Evolutionary conservation across 129 eudicot species (phyloP).

Genomic region (Centaurea solstitialis): DNA sequence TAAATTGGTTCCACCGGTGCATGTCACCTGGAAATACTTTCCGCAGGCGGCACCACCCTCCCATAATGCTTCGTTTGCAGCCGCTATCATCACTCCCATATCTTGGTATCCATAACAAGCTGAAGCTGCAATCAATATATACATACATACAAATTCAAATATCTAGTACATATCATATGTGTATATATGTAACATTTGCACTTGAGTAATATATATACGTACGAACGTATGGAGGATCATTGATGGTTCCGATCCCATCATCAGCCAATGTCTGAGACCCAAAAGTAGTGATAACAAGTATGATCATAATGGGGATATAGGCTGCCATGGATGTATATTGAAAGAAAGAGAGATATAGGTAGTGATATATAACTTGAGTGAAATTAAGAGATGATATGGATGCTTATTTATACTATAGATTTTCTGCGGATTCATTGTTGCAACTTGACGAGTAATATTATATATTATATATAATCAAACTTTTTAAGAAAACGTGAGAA

Average conservation of each 20-base stretch:
- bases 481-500: too few species aligned
- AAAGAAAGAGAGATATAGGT: background rate
- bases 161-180: background rate
- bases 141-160: background rate
- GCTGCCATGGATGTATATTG: background rate
- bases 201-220: background rate
- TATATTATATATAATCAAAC: too few species aligned
- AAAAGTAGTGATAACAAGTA: background rate
- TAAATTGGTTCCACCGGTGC: constrained; percentile 20
- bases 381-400: background rate
- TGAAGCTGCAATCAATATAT: constrained; percentile 17
- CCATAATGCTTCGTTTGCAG: constrained; percentile 28
- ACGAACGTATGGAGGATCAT: background rate
- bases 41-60: constrained; percentile 26
- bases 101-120: constrained; percentile 28
- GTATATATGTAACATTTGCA: background rate
- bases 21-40: constrained; percentile 18
- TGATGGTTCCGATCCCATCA: background rate
- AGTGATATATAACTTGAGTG: background rate
- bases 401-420: background rate
- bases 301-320: background rate
- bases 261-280: background rate
- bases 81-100: constrained; percentile 32
- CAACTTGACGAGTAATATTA: background rate
- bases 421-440: background rate